Percentiles rank a stretch among this genome's conserved stretches.
Evolutionary conservation across 768 basidiomycete genomes (phyloP).

Genomic region (Pleurotus pulmonarius): DNA sequence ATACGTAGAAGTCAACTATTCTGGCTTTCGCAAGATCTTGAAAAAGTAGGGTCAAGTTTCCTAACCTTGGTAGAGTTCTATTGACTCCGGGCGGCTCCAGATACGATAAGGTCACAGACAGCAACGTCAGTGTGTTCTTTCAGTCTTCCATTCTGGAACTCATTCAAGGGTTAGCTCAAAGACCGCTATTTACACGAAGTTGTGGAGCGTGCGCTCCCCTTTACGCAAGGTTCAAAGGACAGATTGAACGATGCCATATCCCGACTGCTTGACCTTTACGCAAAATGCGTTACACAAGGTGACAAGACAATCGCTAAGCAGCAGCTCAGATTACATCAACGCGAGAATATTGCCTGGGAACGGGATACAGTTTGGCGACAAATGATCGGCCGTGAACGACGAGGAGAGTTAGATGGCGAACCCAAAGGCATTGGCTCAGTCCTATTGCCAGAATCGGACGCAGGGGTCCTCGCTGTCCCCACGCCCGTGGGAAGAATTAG

Average conservation of each 20-base stretch:
- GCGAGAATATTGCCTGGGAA: slow-evolving; percentile 95
- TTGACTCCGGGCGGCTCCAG: slow-evolving; percentile 30
- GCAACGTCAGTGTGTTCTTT: slow-evolving; percentile 35
- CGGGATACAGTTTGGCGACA: slow-evolving; percentile 97
- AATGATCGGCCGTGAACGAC: slow-evolving; percentile 84
- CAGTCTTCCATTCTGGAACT: not conserved
- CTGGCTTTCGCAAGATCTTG: slow-evolving; percentile 91
- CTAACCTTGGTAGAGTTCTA: not conserved
- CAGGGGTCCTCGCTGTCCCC: slow-evolving; percentile 47
- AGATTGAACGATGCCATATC: slow-evolving; percentile 54
- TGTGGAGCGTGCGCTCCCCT: slow-evolving; percentile 69
- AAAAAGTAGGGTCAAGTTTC: slow-evolving; percentile 68
- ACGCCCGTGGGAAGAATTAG: slow-evolving; percentile 68
- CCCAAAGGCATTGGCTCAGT: slow-evolving; percentile 35
- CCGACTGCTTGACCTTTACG: slow-evolving; percentile 68
- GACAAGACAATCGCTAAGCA: slow-evolving; percentile 68
- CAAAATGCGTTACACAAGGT: slow-evolving; percentile 78
- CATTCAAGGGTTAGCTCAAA: slow-evolving; percentile 50
- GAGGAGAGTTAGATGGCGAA: slow-evolving; percentile 44
- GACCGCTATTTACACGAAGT: slow-evolving; percentile 68
- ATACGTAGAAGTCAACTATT: slow-evolving; percentile 89
- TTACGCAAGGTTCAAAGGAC: slow-evolving; percentile 60
- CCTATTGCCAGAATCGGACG: slow-evolving; percentile 39
- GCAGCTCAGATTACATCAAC: slow-evolving; percentile 81
- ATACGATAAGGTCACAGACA: slow-evolving; percentile 91